A percentile compares a stretch with the other conserved stretches of the same genome.
Evolutionary conservation across 1,139 yeast genomes (phyloP).

Genomic region (Blastobotrys indianensis): DNA sequence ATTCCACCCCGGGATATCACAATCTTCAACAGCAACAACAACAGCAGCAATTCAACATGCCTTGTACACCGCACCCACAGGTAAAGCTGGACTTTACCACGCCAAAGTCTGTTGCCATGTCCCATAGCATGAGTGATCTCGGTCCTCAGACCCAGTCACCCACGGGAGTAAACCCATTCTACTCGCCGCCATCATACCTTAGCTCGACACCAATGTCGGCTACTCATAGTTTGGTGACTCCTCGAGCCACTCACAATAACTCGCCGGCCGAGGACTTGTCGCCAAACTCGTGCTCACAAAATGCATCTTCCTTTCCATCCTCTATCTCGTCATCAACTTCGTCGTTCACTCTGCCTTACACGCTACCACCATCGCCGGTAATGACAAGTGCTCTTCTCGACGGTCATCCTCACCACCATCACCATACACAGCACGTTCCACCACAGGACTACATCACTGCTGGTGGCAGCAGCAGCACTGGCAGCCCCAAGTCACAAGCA

Average conservation of each 20-base stretch:
- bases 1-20: background rate
- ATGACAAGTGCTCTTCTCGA: slow-evolving; percentile 11
- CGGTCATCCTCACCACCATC: slow-evolving; percentile 1
- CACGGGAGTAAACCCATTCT: slow-evolving; percentile 32
- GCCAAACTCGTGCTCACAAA: slow-evolving; percentile 3
- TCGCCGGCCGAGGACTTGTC: slow-evolving; percentile 1
- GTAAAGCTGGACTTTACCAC: slow-evolving; percentile 8
- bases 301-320: slow-evolving; percentile 3
- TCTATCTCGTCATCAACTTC: background rate
- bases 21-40: too few species aligned
- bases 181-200: slow-evolving; percentile 32
- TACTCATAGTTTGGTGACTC: slow-evolving; percentile 23
- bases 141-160: slow-evolving; percentile 10
- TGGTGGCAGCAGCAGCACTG: background rate
- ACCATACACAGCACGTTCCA: background rate
- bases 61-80: slow-evolving; percentile 10
- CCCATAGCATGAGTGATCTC: slow-evolving; percentile 12
- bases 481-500: slow-evolving; percentile 9
- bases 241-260: slow-evolving; percentile 7
- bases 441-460: too few species aligned
- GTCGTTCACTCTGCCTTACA: background rate
- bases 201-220: slow-evolving; percentile 18
- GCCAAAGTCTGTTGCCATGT: slow-evolving; percentile 13
- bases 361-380: slow-evolving; percentile 12
- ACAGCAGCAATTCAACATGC: slow-evolving; percentile 12